These are phyloP conservation scores for Closterium sp. DNA, from an alignment of 139 green algal genomes.

Conservation along the genomic window DNA sequence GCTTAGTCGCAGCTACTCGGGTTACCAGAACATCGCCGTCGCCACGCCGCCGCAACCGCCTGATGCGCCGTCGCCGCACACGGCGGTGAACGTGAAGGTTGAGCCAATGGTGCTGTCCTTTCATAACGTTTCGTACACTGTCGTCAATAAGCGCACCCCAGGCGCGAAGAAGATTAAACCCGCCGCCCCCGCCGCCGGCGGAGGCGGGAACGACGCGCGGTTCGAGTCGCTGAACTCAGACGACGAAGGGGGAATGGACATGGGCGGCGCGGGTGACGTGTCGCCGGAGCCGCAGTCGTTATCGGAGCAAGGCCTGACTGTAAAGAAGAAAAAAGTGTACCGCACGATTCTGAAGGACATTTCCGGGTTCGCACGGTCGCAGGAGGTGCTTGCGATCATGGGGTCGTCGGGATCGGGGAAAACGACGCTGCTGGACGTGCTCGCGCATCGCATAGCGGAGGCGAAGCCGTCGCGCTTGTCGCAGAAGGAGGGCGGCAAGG, in stretches of 20 bases:
- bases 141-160: not conserved
- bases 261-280: not conserved
- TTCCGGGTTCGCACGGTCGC: constrained; percentile 38
- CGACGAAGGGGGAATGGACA: not conserved
- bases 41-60: not conserved
- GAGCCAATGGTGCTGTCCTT: not conserved
- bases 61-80: not conserved
- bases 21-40: not conserved
- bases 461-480: not conserved
- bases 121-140: not conserved
- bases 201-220: not conserved
- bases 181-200: too few relatives aligned
- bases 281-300: not conserved
- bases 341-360: constrained; percentile 43
- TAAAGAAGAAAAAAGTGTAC: not conserved
- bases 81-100: not conserved
- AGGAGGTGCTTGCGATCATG: constrained; percentile 76
- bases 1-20: not conserved
- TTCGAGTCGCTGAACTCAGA: not conserved
- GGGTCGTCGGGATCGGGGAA: constrained; percentile 55
- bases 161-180: not conserved
- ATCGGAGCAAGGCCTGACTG: not conserved
- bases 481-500: not conserved
- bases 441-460: constrained; percentile 44
- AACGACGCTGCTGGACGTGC: constrained; percentile 51